Percentiles rank a stretch among this genome's conserved stretches.
Conservation (phyloP, 1,284 basidiomycete species). For the Rugosomyces carneus region DNA sequence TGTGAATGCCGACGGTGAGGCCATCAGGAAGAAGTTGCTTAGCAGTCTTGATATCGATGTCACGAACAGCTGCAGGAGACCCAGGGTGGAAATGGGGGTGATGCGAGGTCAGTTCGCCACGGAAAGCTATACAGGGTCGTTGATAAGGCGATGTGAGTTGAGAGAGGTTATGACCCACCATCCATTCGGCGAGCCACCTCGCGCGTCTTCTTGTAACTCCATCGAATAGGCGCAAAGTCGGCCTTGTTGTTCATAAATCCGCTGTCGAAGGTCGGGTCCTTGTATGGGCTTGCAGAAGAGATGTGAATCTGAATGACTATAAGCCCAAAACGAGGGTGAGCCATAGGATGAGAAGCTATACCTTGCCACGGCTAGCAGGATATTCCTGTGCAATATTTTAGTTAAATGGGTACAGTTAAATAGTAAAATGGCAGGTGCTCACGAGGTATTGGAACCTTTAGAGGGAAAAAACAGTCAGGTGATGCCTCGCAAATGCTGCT, state of each 20-base stretch:
- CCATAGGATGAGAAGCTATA: conserved; percentile 13
- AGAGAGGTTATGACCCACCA: conserved; percentile 26
- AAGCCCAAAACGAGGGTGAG: neutral
- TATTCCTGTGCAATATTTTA: conserved; percentile 40
- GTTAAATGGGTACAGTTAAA: neutral
- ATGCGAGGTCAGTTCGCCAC: conserved; percentile 64
- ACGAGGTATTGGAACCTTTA: conserved; percentile 62
- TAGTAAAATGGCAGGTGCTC: conserved; percentile 13
- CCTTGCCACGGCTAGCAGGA: conserved; percentile 61
- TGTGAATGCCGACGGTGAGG: conserved; percentile 66
- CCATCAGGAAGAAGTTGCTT: conserved; percentile 55
- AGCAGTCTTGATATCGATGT: conserved; percentile 66
- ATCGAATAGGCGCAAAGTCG: conserved; percentile 69
- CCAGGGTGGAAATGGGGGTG: conserved; percentile 70
- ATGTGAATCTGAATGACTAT: conserved; percentile 49
- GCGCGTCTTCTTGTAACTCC: conserved; percentile 72
- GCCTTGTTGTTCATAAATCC: conserved; percentile 76
- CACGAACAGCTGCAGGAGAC: conserved; percentile 50
- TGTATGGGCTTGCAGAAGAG: conserved; percentile 52
- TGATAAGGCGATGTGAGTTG: neutral
- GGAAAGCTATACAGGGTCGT: conserved; percentile 41
- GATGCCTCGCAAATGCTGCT: neutral
- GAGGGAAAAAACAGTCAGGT: neutral
- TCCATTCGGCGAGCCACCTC: conserved; percentile 71
- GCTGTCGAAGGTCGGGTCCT: conserved; percentile 59